Evolutionary conservation across 352 stramenopile species (phyloP), one percentile per base, ranked within the genome.

Genomic region (Globisporangium yorkense): DNA sequence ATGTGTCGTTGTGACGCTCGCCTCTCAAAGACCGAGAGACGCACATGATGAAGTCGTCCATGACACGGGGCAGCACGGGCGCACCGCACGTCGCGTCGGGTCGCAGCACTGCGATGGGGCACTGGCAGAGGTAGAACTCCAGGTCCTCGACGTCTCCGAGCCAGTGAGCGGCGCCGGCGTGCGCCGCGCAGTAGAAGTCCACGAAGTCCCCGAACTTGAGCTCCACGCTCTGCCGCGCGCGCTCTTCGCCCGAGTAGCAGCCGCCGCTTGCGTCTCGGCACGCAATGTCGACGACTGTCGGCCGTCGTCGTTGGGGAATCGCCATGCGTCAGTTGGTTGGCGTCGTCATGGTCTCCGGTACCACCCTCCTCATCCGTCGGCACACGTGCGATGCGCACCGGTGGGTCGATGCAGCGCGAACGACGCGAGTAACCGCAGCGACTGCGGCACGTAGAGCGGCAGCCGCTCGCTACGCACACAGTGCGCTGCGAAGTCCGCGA

Each of bases 181-280:
- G 75, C 12, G 65, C 29, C 15, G 83, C 77, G 47, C 76, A 64
- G 49, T 85, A 94, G 51, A 87, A 88, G 35, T 74, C 78, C 15
- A 94, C 57, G 59, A 92, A 94, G 55, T 93, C 83, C 4, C 85
- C 85, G 61, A 94, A 92, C 54, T 87, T 89, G 40, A 92, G 54
- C 44, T 88, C 67, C 3, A 94, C 76, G 35, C 68, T 91, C 56
- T 94, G 85, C 16, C 80, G 70, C 9, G 65, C 56, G 18, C 66
- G 61, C 51, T 88, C 71, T 58, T 87, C 74, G 21, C 83, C 83
- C 7, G 71, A 74, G 59, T 90, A 94, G 51, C 66, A 85, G 21
- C 54, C 64, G 41, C 10, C n/a, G 9, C 18, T n/a, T 18, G 51
- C 40, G 10, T 79, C 66, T 61, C 89, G 88, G 61, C 84, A 94